A percentile compares a stretch with the other conserved stretches of the same genome.
These are phyloP conservation scores for Alliaria petiolata DNA, from an alignment of 345 rosid species.

Conservation along the genomic window DNA sequence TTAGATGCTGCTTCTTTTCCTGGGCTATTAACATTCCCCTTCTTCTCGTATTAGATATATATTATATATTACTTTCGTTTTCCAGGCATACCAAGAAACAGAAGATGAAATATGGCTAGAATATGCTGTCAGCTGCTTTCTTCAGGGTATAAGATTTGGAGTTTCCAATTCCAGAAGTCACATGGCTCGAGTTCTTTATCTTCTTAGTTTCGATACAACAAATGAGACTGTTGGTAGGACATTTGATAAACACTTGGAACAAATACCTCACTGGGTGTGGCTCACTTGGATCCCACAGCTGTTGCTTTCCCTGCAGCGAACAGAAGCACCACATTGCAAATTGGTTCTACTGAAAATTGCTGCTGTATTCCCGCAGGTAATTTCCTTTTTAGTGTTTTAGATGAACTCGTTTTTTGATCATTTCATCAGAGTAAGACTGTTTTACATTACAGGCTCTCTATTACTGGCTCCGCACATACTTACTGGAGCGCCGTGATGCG, in stretches of 20 bases:
- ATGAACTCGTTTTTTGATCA: not conserved
- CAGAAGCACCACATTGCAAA: constrained; percentile 95
- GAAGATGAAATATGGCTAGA: constrained; percentile 93
- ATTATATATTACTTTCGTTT: constrained; percentile 2
- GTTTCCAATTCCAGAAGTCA: constrained; percentile 94
- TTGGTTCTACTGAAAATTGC: constrained; percentile 89
- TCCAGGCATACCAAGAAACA: constrained; percentile 77
- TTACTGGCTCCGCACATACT: constrained; percentile 97
- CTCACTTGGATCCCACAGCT: constrained; percentile 98
- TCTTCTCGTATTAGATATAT: not conserved
- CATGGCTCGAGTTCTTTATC: constrained; percentile 90
- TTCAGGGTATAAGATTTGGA: constrained; percentile 93
- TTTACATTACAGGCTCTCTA: constrained; percentile 65
- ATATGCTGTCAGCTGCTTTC: constrained; percentile 84
- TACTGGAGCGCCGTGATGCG: constrained; percentile 96
- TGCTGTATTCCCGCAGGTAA: constrained; percentile 86
- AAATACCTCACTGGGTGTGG: constrained; percentile 99
- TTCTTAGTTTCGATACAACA: constrained; percentile 89
- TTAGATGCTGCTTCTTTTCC: constrained; percentile 8
- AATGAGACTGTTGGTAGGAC: constrained; percentile 88
- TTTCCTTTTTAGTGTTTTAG: not conserved
- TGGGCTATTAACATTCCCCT: not conserved
- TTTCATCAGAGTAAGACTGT: constrained; percentile 1
- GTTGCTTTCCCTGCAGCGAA: constrained; percentile 89
- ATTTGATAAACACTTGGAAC: constrained; percentile 87